A percentile compares a stretch with the other conserved stretches of the same genome.
These are phyloP conservation scores for Phytopythium aichiense DNA, from an alignment of 352 stramenopile genomes.

Conservation along the genomic window DNA sequence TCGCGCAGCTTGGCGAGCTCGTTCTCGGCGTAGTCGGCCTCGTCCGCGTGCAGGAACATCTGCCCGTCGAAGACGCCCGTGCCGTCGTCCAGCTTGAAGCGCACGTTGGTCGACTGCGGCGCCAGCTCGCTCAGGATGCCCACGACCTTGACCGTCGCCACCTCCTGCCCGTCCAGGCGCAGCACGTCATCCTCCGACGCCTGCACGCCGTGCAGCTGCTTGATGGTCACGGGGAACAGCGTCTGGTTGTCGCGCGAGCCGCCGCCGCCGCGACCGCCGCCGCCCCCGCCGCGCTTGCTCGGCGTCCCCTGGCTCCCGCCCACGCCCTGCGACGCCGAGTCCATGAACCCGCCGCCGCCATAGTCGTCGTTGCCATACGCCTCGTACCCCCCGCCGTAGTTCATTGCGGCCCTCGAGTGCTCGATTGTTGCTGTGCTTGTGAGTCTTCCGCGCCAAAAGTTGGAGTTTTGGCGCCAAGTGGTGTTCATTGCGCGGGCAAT, in stretches of 20 bases:
- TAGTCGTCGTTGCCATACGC: slow-evolving; percentile 72
- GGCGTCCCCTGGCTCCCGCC: slow-evolving; percentile 44
- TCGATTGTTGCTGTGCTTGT: too few relatives aligned
- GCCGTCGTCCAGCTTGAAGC: slow-evolving; percentile 93
- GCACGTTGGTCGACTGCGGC: slow-evolving; percentile 88
- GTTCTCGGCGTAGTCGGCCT: slow-evolving; percentile 63
- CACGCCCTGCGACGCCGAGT: slow-evolving; percentile 32
- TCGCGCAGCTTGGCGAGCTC: slow-evolving; percentile 62
- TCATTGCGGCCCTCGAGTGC: slow-evolving; percentile 24
- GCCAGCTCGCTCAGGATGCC: slow-evolving; percentile 76
- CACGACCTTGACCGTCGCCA: slow-evolving; percentile 89
- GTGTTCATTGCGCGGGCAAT: background rate
- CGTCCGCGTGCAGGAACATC: slow-evolving; percentile 88
- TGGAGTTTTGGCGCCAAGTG: too few relatives aligned
- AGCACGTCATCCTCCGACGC: slow-evolving; percentile 59
- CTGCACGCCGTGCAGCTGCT: slow-evolving; percentile 67
- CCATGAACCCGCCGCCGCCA: slow-evolving; percentile 70
- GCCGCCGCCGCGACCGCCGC: slow-evolving; percentile 22
- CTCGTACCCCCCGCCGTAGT: slow-evolving; percentile 62
- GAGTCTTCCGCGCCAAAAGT: too few relatives aligned
- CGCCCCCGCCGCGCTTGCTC: slow-evolving; percentile 32
- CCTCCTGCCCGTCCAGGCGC: slow-evolving; percentile 85
- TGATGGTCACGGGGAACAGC: slow-evolving; percentile 90
- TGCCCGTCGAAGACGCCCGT: slow-evolving; percentile 91
- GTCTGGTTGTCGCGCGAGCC: slow-evolving; percentile 71